Evolutionary conservation across 352 stramenopile genomes (phyloP), one percentile per base, ranked within the genome.

Genomic region (Phytophthora europaea): DNA sequence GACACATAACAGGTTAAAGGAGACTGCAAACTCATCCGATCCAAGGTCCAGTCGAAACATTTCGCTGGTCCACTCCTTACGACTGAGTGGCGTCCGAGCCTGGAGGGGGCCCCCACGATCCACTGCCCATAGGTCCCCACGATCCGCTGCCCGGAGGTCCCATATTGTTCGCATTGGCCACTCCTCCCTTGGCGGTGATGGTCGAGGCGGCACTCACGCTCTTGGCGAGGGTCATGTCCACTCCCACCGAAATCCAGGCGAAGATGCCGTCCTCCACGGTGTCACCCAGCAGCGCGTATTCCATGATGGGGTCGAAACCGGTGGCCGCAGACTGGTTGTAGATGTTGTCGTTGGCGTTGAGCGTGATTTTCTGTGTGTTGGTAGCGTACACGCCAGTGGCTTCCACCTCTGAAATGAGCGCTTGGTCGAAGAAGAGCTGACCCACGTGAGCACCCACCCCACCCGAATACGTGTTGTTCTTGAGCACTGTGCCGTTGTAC

Each of bases 381-480:
- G 70, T 66, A 54, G 65, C 54, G 47, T 77, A 77, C 23, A 62
- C 51, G 18, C 53, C 65, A 6, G 65, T 67, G 31, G 52, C 57
- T 67, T 77, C 70, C 43, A 77, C 70, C 26, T 73, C 34, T 8
- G 59, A 54, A 38, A 77, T 77, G n/a, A 77, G 64, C 10, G 65
- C 65, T 22, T 77, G 65, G 15, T 77, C 65, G 45, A 77, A 77
- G 54, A 70, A 77, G 58, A 77, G 15, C 22, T 77, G 70, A 0
- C 65, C 65, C 34, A 74, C 65, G 47, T 77, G 70, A 53, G 58
- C 65, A 2, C 63, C 70, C 20, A 70, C 64, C 10, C 70, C 65
- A 57, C 61, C 67, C 23, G 67, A 63, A 34, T 79, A 79, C 51
- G 71, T 75, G 33, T 75, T 71, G 66, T 78, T 75, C 28, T 65